Percentiles rank a stretch among this genome's conserved stretches.
phyloP scores from a whole-genome alignment of 1,139 yeast genomes.

The Hemisphaericaspora xylofermentans region DNA sequence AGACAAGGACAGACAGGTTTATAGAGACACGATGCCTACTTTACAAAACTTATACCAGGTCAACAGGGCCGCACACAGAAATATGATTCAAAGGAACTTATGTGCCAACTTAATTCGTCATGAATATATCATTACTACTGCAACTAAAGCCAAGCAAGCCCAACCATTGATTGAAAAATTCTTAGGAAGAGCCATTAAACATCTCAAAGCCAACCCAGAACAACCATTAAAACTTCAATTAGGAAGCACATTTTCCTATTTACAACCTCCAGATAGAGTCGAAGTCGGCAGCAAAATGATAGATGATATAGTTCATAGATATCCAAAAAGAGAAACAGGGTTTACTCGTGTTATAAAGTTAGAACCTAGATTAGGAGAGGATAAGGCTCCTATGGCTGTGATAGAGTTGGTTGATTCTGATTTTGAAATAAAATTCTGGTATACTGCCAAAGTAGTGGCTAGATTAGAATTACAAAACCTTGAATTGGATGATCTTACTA shows the following conservation, averaged over 20 bases:
- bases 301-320: constrained; percentile 63
- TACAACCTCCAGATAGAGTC: constrained; percentile 41
- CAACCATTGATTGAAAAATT: constrained; percentile 45
- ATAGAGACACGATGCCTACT: constrained; percentile 33
- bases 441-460: constrained; percentile 78
- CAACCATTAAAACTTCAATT: constrained; percentile 22
- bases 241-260: constrained; percentile 28
- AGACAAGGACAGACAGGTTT: background rate
- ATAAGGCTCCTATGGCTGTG: constrained; percentile 88
- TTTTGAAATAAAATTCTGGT: constrained; percentile 74
- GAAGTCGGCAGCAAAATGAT: constrained; percentile 58
- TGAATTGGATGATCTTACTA: constrained; percentile 60
- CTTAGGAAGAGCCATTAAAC: constrained; percentile 24
- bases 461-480: constrained; percentile 67
- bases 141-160: constrained; percentile 48
- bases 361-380: constrained; percentile 83
- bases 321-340: constrained; percentile 66
- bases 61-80: constrained; percentile 45
- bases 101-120: constrained; percentile 48
- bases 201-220: constrained; percentile 14
- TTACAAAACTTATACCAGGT: constrained; percentile 40
- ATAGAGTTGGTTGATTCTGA: constrained; percentile 80
- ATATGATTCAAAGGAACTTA: constrained; percentile 48
- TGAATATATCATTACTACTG: constrained; percentile 45
- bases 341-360: constrained; percentile 82